Conservation (phyloP, 345 rosid species). For the Gossypium rotundifolium region DNA sequence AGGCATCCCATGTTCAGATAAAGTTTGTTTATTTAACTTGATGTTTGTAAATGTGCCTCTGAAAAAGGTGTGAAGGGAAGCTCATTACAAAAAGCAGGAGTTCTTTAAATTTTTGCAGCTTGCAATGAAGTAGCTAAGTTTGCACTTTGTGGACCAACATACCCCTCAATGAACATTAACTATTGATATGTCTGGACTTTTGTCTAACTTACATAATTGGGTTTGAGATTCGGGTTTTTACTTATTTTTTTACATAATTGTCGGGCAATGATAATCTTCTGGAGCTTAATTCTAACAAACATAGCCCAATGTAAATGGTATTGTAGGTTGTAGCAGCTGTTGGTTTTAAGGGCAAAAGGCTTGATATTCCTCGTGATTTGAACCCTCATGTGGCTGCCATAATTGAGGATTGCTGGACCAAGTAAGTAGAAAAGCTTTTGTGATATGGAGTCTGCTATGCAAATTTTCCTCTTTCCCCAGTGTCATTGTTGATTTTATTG, state of each 20-base stretch:
- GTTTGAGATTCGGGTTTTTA: background rate
- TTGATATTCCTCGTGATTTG: conserved; percentile 78
- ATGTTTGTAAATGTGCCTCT: background rate
- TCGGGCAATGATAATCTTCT: background rate
- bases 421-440: conserved; percentile 37
- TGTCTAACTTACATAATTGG: background rate
- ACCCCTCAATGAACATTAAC: background rate
- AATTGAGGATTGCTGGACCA: conserved; percentile 93
- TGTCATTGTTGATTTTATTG: conserved; percentile 15
- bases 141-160: background rate
- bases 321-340: conserved; percentile 97
- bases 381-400: conserved; percentile 76
- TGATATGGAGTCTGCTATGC: background rate
- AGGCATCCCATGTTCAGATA: background rate
- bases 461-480: background rate
- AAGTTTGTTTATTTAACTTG: background rate
- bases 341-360: conserved; percentile 86
- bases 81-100: no score
- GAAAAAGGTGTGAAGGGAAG: background rate
- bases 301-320: background rate
- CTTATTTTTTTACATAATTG: background rate
- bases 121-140: background rate
- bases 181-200: background rate
- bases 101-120: background rate
- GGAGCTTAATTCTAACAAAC: background rate